Percentiles rank a stretch among this genome's conserved stretches.
These are phyloP conservation scores for Ustilago xerochloae DNA, from an alignment of 1,284 basidiomycete species.

Conservation along the genomic window DNA sequence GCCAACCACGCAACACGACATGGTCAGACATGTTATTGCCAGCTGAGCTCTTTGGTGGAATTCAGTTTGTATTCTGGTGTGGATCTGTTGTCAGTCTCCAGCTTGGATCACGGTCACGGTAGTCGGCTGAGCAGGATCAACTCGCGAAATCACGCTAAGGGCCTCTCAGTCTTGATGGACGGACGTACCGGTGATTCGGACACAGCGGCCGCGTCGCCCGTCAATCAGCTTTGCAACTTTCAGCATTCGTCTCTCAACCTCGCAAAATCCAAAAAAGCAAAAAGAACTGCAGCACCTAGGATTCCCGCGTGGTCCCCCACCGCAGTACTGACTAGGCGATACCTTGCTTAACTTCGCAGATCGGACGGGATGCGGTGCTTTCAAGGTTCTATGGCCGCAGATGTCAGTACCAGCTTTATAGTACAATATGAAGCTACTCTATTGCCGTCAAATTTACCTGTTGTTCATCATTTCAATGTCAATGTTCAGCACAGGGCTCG, in stretches of 20 bases:
- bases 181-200: constrained; percentile 4
- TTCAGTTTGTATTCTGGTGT: too few relatives aligned
- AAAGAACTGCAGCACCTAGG: constrained; percentile 71
- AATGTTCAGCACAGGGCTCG: too few relatives aligned
- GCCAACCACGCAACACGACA: too few relatives aligned
- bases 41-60: too few relatives aligned
- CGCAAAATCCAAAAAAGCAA: not conserved
- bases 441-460: too few relatives aligned
- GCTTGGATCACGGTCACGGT: too few relatives aligned
- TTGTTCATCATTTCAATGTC: too few relatives aligned
- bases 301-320: constrained; percentile 85
- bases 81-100: too few relatives aligned
- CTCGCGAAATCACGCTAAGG: not conserved
- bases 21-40: too few relatives aligned
- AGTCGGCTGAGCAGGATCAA: not conserved
- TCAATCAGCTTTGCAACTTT: not conserved
- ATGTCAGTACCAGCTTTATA: constrained; percentile 61
- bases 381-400: constrained; percentile 82
- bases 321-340: constrained; percentile 84
- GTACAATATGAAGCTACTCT: not conserved
- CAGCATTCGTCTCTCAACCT: not conserved
- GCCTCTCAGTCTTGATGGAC: too few relatives aligned
- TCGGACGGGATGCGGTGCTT: constrained; percentile 84
- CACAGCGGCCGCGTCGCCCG: not conserved
- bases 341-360: constrained; percentile 83